Conservation (phyloP, 495 filamentous ascomycete species). For the Aspergillus bridgeri region DNA sequence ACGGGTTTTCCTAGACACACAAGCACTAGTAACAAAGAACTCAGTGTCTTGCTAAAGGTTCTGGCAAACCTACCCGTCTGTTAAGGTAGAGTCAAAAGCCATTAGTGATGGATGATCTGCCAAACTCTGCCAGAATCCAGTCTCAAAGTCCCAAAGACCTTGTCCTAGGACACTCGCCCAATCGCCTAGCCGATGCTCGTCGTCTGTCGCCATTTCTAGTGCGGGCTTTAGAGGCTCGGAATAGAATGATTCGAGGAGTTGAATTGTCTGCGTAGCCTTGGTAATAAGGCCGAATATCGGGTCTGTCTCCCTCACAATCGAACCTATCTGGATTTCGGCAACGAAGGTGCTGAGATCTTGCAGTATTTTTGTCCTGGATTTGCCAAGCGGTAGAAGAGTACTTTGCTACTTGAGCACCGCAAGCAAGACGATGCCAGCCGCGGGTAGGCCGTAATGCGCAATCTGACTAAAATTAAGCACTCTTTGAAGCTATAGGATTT, state of each 20-base stretch:
- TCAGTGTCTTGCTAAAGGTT: too few species aligned
- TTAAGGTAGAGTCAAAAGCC: background rate
- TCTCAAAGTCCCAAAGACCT: conserved; percentile 33
- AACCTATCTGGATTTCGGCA: conserved; percentile 35
- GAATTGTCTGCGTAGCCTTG: conserved; percentile 30
- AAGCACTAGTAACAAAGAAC: too few species aligned
- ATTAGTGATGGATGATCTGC: conserved; percentile 31
- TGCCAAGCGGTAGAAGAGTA: conserved; percentile 5
- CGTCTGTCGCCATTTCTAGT: conserved; percentile 1
- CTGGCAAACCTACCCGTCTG: too few species aligned
- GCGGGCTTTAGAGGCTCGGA: conserved; percentile 12
- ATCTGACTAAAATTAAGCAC: conserved; percentile 20
- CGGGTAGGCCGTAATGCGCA: conserved; percentile 40
- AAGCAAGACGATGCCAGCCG: conserved; percentile 38
- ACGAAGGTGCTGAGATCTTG: conserved; percentile 39
- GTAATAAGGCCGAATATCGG: conserved; percentile 34
- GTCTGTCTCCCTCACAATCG: conserved; percentile 30
- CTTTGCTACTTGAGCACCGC: conserved; percentile 29
- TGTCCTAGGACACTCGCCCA: conserved; percentile 29
- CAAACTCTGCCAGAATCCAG: conserved; percentile 31
- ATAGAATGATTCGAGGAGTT: conserved; percentile 31
- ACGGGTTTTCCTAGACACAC: background rate
- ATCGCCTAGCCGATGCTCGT: conserved; percentile 15
- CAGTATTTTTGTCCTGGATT: conserved; percentile 24
- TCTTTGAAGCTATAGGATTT: too few species aligned